These are phyloP conservation scores for Thymus mandschuricus DNA, from an alignment of 257 asterid species.

Conservation along the genomic window DNA sequence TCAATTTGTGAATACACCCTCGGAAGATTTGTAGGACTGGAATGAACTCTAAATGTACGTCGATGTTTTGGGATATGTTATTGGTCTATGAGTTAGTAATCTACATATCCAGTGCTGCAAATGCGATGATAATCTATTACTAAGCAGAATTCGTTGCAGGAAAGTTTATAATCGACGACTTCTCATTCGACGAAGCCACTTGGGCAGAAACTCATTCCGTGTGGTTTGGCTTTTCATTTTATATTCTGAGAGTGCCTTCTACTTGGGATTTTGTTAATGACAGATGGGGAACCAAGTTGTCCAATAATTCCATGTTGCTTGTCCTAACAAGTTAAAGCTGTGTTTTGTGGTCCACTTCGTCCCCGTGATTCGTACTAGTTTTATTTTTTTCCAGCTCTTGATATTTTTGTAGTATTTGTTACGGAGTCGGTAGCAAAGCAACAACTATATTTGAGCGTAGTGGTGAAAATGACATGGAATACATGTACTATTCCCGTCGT, in stretches of 20 bases:
- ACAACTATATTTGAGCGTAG: no score
- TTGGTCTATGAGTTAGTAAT: neutral
- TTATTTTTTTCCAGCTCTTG: neutral
- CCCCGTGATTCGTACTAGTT: neutral
- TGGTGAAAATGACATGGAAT: no score
- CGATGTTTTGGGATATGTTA: constrained; percentile 15
- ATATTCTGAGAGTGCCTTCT: neutral
- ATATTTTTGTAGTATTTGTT: neutral
- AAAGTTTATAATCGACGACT: neutral
- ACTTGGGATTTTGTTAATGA: no score
- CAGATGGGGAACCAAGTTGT: no score
- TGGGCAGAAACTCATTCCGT: neutral
- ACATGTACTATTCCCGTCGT: no score
- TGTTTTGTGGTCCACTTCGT: constrained; percentile 7
- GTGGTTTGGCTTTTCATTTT: neutral
- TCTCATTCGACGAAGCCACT: neutral
- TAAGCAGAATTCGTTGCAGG: neutral
- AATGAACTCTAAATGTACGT: constrained; percentile 26
- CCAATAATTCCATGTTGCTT: neutral
- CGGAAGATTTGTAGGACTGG: constrained; percentile 10
- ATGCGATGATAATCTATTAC: no score
- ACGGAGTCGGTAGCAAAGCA: neutral
- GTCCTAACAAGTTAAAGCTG: neutral
- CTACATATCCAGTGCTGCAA: no score
- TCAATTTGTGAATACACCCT: constrained; percentile 26